Conservation (phyloP, 1,284 basidiomycete species). For the Naganishia liquefaciens region DNA sequence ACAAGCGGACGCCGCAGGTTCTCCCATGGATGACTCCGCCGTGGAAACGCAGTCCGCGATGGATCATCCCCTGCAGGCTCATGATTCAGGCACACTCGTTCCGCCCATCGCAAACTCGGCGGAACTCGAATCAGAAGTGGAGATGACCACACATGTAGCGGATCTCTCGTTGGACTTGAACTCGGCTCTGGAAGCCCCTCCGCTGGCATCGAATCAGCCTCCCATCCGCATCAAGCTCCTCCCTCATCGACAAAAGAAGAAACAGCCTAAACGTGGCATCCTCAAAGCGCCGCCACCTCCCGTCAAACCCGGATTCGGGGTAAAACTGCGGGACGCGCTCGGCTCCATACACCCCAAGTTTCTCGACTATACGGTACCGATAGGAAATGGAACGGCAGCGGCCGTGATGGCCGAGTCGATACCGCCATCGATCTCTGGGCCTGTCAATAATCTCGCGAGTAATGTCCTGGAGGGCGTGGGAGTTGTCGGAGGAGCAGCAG, state of each 20-base stretch:
- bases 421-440: constrained; percentile 16
- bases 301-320: constrained; percentile 49
- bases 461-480: constrained; percentile 32
- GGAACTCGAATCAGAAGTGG: neutral
- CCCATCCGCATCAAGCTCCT: constrained; percentile 1
- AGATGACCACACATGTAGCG: no score
- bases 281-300: constrained; percentile 54
- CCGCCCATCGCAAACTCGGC: neutral
- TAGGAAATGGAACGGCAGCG: constrained; percentile 22
- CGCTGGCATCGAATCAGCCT: neutral
- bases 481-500: constrained; percentile 33
- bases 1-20: neutral
- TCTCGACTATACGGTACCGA: constrained; percentile 37
- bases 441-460: constrained; percentile 25
- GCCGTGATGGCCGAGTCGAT: constrained; percentile 16
- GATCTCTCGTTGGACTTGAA: neutral
- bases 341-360: constrained; percentile 42
- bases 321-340: constrained; percentile 47
- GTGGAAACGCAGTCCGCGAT: neutral
- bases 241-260: constrained; percentile 18
- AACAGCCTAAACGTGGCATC: constrained; percentile 48
- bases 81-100: constrained; percentile 10
- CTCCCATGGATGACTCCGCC: neutral
- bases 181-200: neutral
- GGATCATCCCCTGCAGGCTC: neutral